phyloP scores from a whole-genome alignment of 495 filamentous ascomycete genomes.

The Neurospora intermedia region DNA sequence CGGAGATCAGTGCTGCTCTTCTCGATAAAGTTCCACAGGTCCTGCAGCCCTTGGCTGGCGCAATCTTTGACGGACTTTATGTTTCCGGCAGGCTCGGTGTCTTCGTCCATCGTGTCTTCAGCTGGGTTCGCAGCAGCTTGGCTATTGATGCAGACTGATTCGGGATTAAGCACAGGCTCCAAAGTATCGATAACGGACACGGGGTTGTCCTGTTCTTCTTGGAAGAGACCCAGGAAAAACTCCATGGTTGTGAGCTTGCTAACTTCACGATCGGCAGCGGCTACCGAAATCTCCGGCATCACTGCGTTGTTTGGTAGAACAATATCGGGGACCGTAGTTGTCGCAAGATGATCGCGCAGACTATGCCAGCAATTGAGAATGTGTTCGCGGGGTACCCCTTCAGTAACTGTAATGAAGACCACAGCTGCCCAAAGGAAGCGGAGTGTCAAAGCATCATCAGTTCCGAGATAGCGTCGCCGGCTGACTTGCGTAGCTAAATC shows the following conservation, averaged over 20 bases:
- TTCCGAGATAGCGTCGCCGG: slow-evolving; percentile 23
- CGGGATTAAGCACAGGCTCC: slow-evolving; percentile 79
- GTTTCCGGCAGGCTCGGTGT: slow-evolving; percentile 2
- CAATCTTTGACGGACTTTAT: slow-evolving; percentile 30
- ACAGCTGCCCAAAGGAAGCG: slow-evolving; percentile 80
- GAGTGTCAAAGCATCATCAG: slow-evolving; percentile 38
- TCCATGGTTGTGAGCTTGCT: slow-evolving; percentile 89
- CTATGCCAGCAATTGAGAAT: slow-evolving; percentile 70
- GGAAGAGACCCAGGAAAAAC: slow-evolving; percentile 83
- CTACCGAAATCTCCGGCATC: slow-evolving; percentile 79
- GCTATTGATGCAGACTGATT: slow-evolving; percentile 38
- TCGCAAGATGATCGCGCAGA: slow-evolving; percentile 34
- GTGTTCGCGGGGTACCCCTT: slow-evolving; percentile 62
- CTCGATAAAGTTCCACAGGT: slow-evolving; percentile 76
- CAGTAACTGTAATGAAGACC: slow-evolving; percentile 58
- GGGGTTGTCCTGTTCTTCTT: slow-evolving; percentile 54
- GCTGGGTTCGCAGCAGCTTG: not conserved
- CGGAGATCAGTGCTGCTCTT: slow-evolving; percentile 69
- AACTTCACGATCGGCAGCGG: slow-evolving; percentile 77
- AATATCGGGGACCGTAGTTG: slow-evolving; percentile 36
- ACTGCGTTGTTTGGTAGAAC: slow-evolving; percentile 71
- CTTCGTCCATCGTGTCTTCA: not conserved
- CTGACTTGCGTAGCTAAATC: slow-evolving; percentile 55
- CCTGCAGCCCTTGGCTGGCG: slow-evolving; percentile 42
- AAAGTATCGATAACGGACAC: slow-evolving; percentile 78